Evolutionary conservation across 306 rosid genomes (phyloP).

Genomic region (Pachyrhizus erosus): DNA sequence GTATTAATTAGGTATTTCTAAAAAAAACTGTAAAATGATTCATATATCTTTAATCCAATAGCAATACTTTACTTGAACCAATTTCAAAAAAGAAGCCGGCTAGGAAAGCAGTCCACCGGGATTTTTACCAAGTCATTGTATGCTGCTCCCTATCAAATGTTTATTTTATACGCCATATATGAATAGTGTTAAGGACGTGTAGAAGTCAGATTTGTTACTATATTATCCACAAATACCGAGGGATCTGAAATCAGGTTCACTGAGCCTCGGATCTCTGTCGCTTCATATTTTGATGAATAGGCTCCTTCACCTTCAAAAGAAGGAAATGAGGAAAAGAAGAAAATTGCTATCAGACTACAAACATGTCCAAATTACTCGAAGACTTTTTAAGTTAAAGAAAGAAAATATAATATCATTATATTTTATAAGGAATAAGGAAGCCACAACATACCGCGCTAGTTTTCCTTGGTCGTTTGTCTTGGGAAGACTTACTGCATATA

Average conservation of each 20-base stretch:
- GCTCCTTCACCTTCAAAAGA: conserved; percentile 83
- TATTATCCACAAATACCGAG: conserved; percentile 19
- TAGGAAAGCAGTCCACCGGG: background rate
- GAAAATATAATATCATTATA: conserved; percentile 3
- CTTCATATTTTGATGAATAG: conserved; percentile 77
- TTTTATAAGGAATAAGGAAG: conserved; percentile 27
- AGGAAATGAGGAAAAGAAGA: background rate
- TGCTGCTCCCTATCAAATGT: background rate
- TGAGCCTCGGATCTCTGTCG: conserved; percentile 76
- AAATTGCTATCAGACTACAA: conserved; percentile 11
- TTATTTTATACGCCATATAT: conserved; percentile 16
- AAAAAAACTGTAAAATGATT: background rate
- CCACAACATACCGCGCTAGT: conserved; percentile 75
- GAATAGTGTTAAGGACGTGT: background rate
- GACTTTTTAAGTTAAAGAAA: conserved; percentile 15
- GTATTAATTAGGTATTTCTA: background rate
- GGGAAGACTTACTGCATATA: conserved; percentile 61
- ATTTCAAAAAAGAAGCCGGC: background rate
- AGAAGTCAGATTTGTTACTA: conserved; percentile 5
- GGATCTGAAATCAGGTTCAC: conserved; percentile 40
- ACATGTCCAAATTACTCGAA: background rate
- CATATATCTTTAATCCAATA: background rate
- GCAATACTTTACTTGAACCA: conserved; percentile 13
- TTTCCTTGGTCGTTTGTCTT: conserved; percentile 81
- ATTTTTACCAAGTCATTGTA: background rate